These are phyloP conservation scores for Prunus davidiana DNA, from an alignment of 306 rosid genomes.

Conservation along the genomic window DNA sequence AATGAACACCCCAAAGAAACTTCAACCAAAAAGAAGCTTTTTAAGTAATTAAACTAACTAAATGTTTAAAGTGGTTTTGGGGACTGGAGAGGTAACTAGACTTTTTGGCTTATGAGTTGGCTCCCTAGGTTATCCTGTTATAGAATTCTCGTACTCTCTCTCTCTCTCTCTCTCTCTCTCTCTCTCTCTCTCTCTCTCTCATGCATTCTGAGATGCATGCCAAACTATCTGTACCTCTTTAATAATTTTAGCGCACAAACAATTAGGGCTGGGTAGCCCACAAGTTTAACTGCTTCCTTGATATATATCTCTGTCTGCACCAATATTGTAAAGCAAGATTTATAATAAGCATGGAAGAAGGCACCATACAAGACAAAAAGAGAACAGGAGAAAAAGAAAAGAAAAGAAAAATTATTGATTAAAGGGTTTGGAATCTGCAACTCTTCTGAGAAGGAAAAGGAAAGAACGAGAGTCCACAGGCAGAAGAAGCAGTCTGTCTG, in stretches of 20 bases:
- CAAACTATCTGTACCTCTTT: background rate
- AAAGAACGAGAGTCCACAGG: conserved; percentile 24
- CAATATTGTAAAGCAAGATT: background rate
- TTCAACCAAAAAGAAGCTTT: too few relatives aligned
- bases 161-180: background rate
- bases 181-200: background rate
- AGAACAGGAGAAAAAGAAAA: conserved; percentile 20
- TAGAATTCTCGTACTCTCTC: background rate
- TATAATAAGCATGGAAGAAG: background rate
- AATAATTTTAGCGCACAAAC: background rate
- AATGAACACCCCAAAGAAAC: too few relatives aligned
- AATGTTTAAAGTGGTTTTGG: too few relatives aligned
- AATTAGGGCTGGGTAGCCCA: background rate
- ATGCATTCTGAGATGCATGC: background rate
- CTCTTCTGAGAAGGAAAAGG: conserved; percentile 50
- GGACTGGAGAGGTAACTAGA: too few relatives aligned
- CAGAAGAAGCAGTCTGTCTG: conserved; percentile 1
- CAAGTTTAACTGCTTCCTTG: background rate
- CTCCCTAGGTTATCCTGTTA: background rate
- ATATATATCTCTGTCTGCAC: background rate
- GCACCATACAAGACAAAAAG: background rate
- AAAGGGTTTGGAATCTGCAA: conserved; percentile 36
- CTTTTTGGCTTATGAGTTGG: too few relatives aligned
- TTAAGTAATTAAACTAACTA: too few relatives aligned
- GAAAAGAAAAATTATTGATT: background rate